These are phyloP conservation scores for Colletotrichum sp. DNA, from an alignment of 2,329 filamentous ascomycete genomes.

Conservation along the genomic window DNA sequence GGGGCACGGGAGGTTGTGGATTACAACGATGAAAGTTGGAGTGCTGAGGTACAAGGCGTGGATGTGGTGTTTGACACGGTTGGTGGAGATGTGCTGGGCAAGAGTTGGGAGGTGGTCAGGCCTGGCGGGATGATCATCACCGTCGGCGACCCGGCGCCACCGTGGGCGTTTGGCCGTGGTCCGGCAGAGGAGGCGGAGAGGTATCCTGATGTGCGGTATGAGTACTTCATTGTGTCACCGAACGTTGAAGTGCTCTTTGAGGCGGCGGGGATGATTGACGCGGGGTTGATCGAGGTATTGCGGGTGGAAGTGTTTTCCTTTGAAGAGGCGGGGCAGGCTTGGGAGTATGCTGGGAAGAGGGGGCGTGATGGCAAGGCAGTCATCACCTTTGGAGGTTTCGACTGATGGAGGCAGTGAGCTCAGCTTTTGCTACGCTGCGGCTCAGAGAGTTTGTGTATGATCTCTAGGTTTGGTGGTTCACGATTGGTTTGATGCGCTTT, in stretches of 20 bases:
- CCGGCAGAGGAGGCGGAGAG: conserved; percentile 22
- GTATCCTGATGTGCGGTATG: conserved; percentile 26
- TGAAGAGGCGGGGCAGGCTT: neutral
- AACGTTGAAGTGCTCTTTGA: conserved; percentile 22
- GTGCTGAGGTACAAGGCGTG: conserved; percentile 23
- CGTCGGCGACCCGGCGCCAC: conserved; percentile 36
- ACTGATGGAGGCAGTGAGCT: neutral
- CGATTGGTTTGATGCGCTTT: no score
- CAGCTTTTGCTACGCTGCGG: no score
- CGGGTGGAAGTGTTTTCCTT: neutral
- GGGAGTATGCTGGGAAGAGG: neutral
- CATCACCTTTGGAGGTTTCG: neutral
- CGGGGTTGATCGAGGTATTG: neutral
- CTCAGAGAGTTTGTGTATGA: no score
- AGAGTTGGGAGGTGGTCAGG: conserved; percentile 34
- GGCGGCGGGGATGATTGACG: conserved; percentile 26
- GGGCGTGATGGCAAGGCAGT: neutral
- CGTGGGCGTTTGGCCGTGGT: conserved; percentile 32
- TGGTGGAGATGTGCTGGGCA: conserved; percentile 30
- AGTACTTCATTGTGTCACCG: conserved; percentile 35
- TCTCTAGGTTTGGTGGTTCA: no score
- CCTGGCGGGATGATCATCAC: conserved; percentile 35
- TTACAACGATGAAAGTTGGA: conserved; percentile 29
- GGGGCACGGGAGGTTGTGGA: conserved; percentile 30
- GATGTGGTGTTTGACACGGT: conserved; percentile 37